phyloP scores from a whole-genome alignment of 805 yeast genomes.

The Metschnikowia santaceciliae region DNA sequence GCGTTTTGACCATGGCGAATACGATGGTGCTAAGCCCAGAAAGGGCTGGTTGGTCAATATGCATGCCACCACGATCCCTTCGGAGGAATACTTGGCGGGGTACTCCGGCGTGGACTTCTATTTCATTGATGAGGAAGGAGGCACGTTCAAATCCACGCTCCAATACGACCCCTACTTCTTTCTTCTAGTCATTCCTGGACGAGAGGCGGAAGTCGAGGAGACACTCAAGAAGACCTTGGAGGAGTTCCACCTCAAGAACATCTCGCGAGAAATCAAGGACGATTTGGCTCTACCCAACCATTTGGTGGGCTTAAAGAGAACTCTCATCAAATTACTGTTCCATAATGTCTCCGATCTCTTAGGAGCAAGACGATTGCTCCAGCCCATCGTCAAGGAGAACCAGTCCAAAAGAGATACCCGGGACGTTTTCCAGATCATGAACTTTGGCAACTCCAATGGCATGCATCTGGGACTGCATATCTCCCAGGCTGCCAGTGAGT shows the following conservation, averaged over 20 bases:
- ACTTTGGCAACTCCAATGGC: slow-evolving; percentile 31
- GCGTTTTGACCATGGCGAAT: slow-evolving; percentile 66
- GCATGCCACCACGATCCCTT: slow-evolving; percentile 78
- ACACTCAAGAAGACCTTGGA: slow-evolving; percentile 68
- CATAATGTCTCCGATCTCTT: slow-evolving; percentile 70
- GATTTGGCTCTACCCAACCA: slow-evolving; percentile 85
- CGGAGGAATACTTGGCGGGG: slow-evolving; percentile 59
- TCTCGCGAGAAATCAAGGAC: slow-evolving; percentile 61
- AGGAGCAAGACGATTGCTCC: slow-evolving; percentile 64
- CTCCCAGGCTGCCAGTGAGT: not conserved
- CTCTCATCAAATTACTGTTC: slow-evolving; percentile 65
- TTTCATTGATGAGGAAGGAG: slow-evolving; percentile 95
- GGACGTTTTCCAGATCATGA: slow-evolving; percentile 62
- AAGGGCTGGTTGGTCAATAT: slow-evolving; percentile 93
- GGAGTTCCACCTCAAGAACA: slow-evolving; percentile 48
- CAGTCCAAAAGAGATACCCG: slow-evolving; percentile 56
- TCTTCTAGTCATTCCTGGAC: slow-evolving; percentile 56
- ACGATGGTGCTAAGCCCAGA: slow-evolving; percentile 42
- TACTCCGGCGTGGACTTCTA: slow-evolving; percentile 90
- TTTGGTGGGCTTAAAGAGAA: slow-evolving; percentile 66
- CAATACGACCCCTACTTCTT: slow-evolving; percentile 86
- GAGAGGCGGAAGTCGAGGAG: slow-evolving; percentile 81
- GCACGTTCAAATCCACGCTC: slow-evolving; percentile 82
- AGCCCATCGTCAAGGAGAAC: slow-evolving; percentile 70
- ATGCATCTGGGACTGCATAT: not conserved